A percentile compares a stretch with the other conserved stretches of the same genome.
These are phyloP conservation scores for Hanseniaspora valbyensis DNA, from an alignment of 805 yeast genomes.

Conservation along the genomic window DNA sequence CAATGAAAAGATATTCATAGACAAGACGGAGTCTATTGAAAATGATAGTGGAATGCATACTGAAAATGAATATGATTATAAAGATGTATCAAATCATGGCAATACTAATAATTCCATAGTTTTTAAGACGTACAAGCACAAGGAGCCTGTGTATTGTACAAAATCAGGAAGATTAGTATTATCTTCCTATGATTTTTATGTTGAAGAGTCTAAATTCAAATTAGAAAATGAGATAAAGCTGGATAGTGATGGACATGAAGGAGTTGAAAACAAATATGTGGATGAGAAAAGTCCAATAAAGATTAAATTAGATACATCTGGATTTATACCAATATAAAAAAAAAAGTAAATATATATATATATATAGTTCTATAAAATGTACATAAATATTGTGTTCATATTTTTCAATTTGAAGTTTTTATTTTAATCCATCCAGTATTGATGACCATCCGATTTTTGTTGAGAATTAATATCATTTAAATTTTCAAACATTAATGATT, in stretches of 20 bases:
- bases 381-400: too few species aligned
- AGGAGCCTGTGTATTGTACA: conserved; percentile 16
- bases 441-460: neutral
- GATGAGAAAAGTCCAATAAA: neutral
- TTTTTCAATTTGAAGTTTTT: too few species aligned
- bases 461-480: neutral
- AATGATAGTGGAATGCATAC: neutral
- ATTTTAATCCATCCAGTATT: conserved; percentile 2
- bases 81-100: neutral
- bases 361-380: too few species aligned
- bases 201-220: neutral
- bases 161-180: conserved; percentile 20
- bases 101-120: neutral
- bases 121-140: conserved; percentile 25
- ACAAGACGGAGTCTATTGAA: neutral
- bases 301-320: conserved; percentile 1
- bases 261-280: neutral
- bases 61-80: neutral
- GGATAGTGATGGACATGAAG: neutral
- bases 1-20: neutral
- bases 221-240: neutral
- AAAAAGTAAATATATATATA: neutral
- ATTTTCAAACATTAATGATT: conserved; percentile 9
- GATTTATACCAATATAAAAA: conserved; percentile 9
- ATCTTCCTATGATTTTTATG: conserved; percentile 11